A percentile compares a stretch with the other conserved stretches of the same genome.
Conservation (phyloP, 352 stramenopile species). For the Pythium oligandrum region DNA sequence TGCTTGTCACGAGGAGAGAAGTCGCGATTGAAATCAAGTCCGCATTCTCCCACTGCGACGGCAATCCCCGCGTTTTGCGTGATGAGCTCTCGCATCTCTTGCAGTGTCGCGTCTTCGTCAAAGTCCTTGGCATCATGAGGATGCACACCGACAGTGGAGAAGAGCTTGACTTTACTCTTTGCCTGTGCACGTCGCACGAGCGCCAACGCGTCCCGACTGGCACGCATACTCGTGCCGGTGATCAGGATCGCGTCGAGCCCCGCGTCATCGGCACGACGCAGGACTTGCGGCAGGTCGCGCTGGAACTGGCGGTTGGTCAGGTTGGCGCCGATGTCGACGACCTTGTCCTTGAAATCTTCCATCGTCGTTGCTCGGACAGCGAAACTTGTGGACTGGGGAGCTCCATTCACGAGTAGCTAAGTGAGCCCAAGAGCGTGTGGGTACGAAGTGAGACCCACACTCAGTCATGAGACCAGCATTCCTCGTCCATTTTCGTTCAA, state of each 20-base stretch:
- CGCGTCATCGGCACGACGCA: slow-evolving; percentile 69
- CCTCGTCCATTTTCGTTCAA: too few species aligned
- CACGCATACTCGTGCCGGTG: slow-evolving; percentile 65
- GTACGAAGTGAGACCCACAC: too few species aligned
- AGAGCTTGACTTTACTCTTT: slow-evolving; percentile 36
- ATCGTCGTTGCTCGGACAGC: slow-evolving; percentile 1
- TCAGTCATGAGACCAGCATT: too few species aligned
- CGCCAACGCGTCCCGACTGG: slow-evolving; percentile 34
- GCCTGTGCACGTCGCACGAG: slow-evolving; percentile 22
- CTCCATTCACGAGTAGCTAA: too few species aligned
- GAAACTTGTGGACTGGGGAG: too few species aligned
- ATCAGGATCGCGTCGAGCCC: slow-evolving; percentile 81
- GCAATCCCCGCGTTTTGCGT: slow-evolving; percentile 44
- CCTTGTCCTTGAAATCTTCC: slow-evolving; percentile 16
- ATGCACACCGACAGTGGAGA: slow-evolving; percentile 92
- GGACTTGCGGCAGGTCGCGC: slow-evolving; percentile 84
- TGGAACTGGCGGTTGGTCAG: slow-evolving; percentile 61
- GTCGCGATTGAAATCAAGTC: slow-evolving; percentile 95
- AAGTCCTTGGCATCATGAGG: slow-evolving; percentile 91
- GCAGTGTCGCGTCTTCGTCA: slow-evolving; percentile 23
- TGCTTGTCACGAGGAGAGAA: slow-evolving; percentile 91
- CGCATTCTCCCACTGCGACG: slow-evolving; percentile 93
- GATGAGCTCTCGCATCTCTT: slow-evolving; percentile 42
- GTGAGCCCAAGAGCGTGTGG: too few species aligned
- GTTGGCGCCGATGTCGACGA: slow-evolving; percentile 74